Base-by-base conservation (phyloP, 805 yeast genomes). In the Metschnikowia lachancei region DNA sequence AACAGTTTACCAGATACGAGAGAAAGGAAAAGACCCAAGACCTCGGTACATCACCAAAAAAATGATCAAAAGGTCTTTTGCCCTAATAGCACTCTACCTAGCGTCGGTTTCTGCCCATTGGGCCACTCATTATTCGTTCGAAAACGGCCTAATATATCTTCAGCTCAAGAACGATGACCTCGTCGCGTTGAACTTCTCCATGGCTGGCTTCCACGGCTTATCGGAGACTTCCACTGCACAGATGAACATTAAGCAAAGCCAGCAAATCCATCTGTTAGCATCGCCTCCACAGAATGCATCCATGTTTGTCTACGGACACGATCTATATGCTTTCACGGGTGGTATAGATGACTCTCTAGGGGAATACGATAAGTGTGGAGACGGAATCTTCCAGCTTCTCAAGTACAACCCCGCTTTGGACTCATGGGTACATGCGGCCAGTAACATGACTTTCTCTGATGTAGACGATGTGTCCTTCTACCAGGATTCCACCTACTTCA, bases 401-500 rank as follows among this genome's bases (percentile, higher is more conserved):
- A 52, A 59, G 45, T 67, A 60, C 47, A 46, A 59, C 30, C 6
- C 46, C 1, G 39, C 35, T 1, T 12, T 36, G 4, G 50, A 60
- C 35, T n/a, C 36, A 2, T 67, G 72, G 72, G 43, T 20, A 11
- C 29, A 45, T 13, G 49, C 41, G 3, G 12, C 46, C 1, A 37
- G 47, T n/a, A 49, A 52, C 16, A 50, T 67, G 36, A 49, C 61
- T 30, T 58, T 54, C 30, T 51, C 57, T 17, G 59, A 47, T 11
- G 46, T 68, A 14, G 39, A 51, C 11, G 74, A 70, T 46, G 52
- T 55, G 2, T 57, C 64, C 2, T 70, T 50, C 45, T 70, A 69
- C 39, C 53, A 58, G 9, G 63, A 60, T 7, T 60, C 82, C 1
- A 61, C 78, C 0, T 67, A 77, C 42, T 58, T 82, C 44, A 63